Conservation (phyloP, 2,329 filamentous ascomycete genomes). For the Davidsoniella australis region DNA sequence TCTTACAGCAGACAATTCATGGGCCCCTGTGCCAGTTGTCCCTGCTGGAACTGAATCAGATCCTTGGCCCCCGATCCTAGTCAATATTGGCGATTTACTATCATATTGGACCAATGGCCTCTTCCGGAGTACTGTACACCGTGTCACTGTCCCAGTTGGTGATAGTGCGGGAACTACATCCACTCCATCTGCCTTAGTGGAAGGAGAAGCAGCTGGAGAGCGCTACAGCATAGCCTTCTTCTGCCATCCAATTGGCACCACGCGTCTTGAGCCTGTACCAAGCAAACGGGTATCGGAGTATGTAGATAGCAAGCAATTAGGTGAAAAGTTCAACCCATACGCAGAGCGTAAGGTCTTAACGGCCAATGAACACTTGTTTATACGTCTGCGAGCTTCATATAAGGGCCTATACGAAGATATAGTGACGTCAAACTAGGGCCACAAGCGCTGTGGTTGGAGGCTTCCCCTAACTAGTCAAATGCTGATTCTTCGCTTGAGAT, state of each 20-base stretch:
- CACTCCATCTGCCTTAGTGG: not conserved
- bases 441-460: too few relatives aligned
- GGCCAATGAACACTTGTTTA: conserved; percentile 45
- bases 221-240: conserved; percentile 54
- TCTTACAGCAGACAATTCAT: conserved; percentile 34
- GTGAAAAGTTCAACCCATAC: conserved; percentile 28
- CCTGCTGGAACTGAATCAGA: conserved; percentile 43
- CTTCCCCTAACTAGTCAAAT: too few relatives aligned
- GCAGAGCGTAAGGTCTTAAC: conserved; percentile 40
- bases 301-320: conserved; percentile 18
- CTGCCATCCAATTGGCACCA: conserved; percentile 42
- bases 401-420: conserved; percentile 33
- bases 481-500: too few relatives aligned
- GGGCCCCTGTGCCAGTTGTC: conserved; percentile 51
- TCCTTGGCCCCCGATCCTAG: conserved; percentile 54
- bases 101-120: conserved; percentile 85
- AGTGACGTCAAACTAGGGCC: not conserved
- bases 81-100: conserved; percentile 56
- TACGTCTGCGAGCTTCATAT: conserved; percentile 43
- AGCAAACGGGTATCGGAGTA: conserved; percentile 36
- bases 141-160: conserved; percentile 52
- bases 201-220: conserved; percentile 24
- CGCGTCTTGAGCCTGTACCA: conserved; percentile 39
- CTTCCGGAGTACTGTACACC: conserved; percentile 72
- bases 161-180: not conserved